Base-by-base conservation (phyloP, 306 rosid genomes). In the Inga oerstediana region DNA sequence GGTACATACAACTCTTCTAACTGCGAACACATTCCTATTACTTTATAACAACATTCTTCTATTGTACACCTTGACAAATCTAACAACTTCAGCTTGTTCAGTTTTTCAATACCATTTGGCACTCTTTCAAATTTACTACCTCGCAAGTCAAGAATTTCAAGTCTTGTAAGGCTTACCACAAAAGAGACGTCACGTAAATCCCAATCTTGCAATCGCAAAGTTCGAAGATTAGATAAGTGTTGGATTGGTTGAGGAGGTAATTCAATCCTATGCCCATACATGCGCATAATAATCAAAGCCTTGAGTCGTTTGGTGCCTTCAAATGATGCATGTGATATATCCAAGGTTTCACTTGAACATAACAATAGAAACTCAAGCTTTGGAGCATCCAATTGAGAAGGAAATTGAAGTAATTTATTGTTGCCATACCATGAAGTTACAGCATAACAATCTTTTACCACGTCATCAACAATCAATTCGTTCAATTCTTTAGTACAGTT, bases 311-410 rank as follows among this genome's bases (percentile, higher is more conserved):
- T 19, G 12, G n/a, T 12, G 0, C 75, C 75, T 19, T 66, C 81
- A 48, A 78, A 78, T 5, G 44, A 48, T 34, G 30, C 0, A 12
- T 46, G 0, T 4, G 74, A 65, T 0, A 32, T 4, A 4, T 10
- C 2, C 5, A 16, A 7, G 9, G 0, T 8, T 7, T 0, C 0
- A 2, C 2, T 2, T 35, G 49, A 34, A 39, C 5, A 1, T 19
- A 68, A 12, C 7, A 59, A 15, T 1, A 61, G 14, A 24, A 41
- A 43, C 10, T 43, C 10, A 30, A 77, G 80, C 9, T 45, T 77
- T 61, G 80, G 72, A 43, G 15, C 54, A 44, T 71, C 9, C 35
- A 71, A n/a, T 5, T 10, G 51, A 41, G 11, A 8, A 39, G 52
- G 74, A 20, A 69, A 2, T 9, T 34, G 37, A 34, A 34, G 4